Conservation (phyloP, 441 rosid species). For the Euphorbia celastroides region DNA sequence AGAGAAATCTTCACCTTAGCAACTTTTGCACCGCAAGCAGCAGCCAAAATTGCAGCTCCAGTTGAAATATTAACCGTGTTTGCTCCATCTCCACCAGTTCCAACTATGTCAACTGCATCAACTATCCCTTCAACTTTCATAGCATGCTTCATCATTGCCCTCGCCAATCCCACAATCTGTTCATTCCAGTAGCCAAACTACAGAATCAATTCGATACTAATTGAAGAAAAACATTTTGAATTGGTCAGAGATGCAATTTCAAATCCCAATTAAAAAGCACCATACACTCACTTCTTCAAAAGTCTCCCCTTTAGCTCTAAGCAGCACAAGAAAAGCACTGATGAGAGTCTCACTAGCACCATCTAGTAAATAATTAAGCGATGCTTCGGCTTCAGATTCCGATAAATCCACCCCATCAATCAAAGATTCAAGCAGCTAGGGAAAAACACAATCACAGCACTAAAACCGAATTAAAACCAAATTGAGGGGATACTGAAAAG, state of each 20-base stretch:
- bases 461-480: neutral
- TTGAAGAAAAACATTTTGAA: neutral
- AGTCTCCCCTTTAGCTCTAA: constrained; percentile 96
- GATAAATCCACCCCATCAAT: constrained; percentile 63
- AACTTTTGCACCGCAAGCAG: constrained; percentile 93
- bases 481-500: neutral
- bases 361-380: constrained; percentile 52
- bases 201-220: neutral
- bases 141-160: constrained; percentile 75
- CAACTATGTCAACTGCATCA: constrained; percentile 81
- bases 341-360: constrained; percentile 61
- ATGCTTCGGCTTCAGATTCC: constrained; percentile 70
- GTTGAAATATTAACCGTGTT: constrained; percentile 93
- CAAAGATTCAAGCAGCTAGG: constrained; percentile 71
- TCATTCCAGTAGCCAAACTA: neutral
- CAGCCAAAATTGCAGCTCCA: constrained; percentile 86
- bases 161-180: constrained; percentile 84
- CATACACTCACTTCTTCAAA: constrained; percentile 58
- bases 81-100: constrained; percentile 96
- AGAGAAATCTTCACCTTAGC: constrained; percentile 52
- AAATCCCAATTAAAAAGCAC: neutral
- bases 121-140: constrained; percentile 69
- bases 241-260: neutral
- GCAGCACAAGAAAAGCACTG: constrained; percentile 79
- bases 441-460: neutral